These are phyloP conservation scores for Davidsoniella australis DNA, from an alignment of 2,329 filamentous ascomycete species.

Conservation along the genomic window DNA sequence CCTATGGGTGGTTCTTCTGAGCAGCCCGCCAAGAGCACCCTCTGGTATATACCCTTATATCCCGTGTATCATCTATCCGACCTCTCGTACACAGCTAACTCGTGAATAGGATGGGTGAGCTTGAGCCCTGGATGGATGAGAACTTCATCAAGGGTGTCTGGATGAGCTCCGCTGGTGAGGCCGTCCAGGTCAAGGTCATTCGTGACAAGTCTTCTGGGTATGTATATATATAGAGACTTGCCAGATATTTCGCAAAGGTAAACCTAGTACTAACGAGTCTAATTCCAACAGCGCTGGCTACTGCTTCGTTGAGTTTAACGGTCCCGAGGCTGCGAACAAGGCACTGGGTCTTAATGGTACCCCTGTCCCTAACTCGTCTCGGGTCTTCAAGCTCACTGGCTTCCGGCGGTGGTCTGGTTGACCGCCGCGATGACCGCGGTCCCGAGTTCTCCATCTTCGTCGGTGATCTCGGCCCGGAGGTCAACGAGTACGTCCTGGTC, in stretches of 20 bases:
- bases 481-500: conserved; percentile 95
- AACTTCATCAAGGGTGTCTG: conserved; percentile 94
- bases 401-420: conserved; percentile 84
- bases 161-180: conserved; percentile 73
- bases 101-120: conserved; percentile 81
- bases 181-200: conserved; percentile 98
- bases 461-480: conserved; percentile 90
- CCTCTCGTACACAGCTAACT: not conserved
- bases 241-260: not conserved
- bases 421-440: conserved; percentile 87
- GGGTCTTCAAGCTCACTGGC: conserved; percentile 98
- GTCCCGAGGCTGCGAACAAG: conserved; percentile 71
- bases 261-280: conserved; percentile 14
- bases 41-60: conserved; percentile 29
- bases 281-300: conserved; percentile 62
- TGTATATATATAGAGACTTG: conserved; percentile 14
- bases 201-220: conserved; percentile 97
- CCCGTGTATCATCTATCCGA: not conserved
- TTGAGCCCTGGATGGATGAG: conserved; percentile 98
- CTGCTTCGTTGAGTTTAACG: conserved; percentile 90
- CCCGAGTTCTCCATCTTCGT: conserved; percentile 97
- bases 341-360: conserved; percentile 79
- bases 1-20: conserved; percentile 17
- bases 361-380: conserved; percentile 81
- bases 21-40: conserved; percentile 39